Base-by-base conservation (phyloP, 179 eudicot genomes). In the Patellifolia procumbens region DNA sequence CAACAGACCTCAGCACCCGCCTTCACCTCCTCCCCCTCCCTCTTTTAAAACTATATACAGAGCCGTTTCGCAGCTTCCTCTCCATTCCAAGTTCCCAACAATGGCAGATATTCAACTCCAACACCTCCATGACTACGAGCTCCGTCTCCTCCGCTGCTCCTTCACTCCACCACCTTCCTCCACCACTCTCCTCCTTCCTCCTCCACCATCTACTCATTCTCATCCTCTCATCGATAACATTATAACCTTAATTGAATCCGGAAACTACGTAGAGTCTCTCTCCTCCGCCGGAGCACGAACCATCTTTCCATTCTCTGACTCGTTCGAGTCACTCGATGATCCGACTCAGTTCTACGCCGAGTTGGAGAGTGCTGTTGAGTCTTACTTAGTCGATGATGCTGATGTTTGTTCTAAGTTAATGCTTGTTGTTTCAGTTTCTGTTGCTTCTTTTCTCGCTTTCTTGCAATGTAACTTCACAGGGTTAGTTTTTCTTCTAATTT, bases 381-480 rank as follows among this genome's bases (percentile, higher is more conserved):
- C 83, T 17, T 89, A 84, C 67, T 80, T 91, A 64, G 56, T 76
- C 3, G 75, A 74, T 31, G 74, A 58, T 49, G 81, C 45, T 39
- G 85, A 84, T 3, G 63, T 32, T 68, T 37, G 72, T 46, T 79
- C 26, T 15, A 83, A 76, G 73, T 81, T 76, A 17, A 70, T 94
- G 67, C 61, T 91, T 24, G 82, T 89, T 39, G 78, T 86, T 85
- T 83, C 88, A 0, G 26, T 88, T 70, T 94, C 89, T 32, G 89
- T 92, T 56, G 86, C 96, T 4, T 88, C 98, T 68, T 80, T 92
- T 63, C 91, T 92, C 39, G 94, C 91, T 29, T 94, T 92, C 77
- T 76, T 81, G 68, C 98, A 92, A 85, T 82, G 86, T 45, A 89
- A 87, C 60, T 20, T 94, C 28, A 92, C 87, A 31, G 98, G 98